These are phyloP conservation scores for Skeletonema menzelii DNA, from an alignment of 108 stramenopile species.

Conservation along the genomic window DNA sequence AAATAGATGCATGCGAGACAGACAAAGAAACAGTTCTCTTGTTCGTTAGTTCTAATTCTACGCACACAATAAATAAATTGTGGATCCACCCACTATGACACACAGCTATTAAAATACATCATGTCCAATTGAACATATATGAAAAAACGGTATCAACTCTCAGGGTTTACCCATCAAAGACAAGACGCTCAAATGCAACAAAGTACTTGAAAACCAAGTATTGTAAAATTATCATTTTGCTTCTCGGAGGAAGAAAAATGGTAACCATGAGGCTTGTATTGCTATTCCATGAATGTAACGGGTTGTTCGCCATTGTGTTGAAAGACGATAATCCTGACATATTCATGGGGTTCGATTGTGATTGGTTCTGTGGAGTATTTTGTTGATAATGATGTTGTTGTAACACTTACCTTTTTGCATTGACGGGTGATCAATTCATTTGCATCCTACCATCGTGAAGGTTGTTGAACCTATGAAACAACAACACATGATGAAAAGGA, in stretches of 20 bases:
- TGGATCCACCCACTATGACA: too few relatives aligned
- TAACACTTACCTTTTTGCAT: neutral
- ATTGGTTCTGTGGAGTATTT: too few relatives aligned
- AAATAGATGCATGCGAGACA: too few relatives aligned
- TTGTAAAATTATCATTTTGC: neutral
- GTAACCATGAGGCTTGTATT: constrained; percentile 14
- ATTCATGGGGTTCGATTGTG: constrained; percentile 45
- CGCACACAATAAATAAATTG: too few relatives aligned
- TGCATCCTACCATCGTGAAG: neutral
- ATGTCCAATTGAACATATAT: neutral
- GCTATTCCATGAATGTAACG: constrained; percentile 50
- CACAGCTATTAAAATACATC: too few relatives aligned
- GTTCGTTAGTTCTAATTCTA: too few relatives aligned
- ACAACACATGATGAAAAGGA: neutral
- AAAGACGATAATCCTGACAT: constrained; percentile 36
- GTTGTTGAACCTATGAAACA: neutral
- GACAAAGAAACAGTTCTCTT: too few relatives aligned
- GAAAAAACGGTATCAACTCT: constrained; percentile 40
- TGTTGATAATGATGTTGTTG: too few relatives aligned
- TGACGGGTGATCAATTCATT: too few relatives aligned
- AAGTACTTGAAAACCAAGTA: neutral
- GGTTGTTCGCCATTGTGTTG: constrained; percentile 25
- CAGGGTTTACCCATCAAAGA: constrained; percentile 42
- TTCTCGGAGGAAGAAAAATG: neutral
- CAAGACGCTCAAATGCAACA: constrained; percentile 12